phyloP scores from a whole-genome alignment of 202 grass and related monocot genomes.

The Miscanthus sacchariflorus region DNA sequence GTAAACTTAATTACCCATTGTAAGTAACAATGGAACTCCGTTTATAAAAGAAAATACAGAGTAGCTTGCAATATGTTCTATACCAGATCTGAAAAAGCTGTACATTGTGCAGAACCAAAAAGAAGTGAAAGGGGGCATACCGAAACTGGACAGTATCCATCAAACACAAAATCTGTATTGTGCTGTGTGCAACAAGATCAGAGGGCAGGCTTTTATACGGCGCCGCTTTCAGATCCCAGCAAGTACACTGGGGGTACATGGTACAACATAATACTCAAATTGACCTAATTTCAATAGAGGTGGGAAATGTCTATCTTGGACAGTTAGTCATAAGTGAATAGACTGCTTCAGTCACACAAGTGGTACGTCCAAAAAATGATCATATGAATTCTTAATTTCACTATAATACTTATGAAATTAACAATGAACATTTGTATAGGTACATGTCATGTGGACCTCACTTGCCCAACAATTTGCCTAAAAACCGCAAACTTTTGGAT shows the following conservation, averaged over 20 bases:
- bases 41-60: background rate
- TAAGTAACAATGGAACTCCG: background rate
- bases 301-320: background rate
- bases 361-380: background rate
- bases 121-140: background rate
- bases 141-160: slow-evolving; percentile 21
- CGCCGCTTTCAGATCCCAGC: background rate
- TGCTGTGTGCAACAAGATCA: slow-evolving; percentile 21
- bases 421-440: slow-evolving; percentile 69
- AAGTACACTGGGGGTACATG: background rate
- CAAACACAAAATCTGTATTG: slow-evolving; percentile 4
- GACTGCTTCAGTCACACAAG: slow-evolving; percentile 20
- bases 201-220: slow-evolving; percentile 3
- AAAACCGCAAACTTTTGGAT: slow-evolving; percentile 79
- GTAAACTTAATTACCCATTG: slow-evolving; percentile 5
- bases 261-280: slow-evolving; percentile 23
- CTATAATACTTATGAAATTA: slow-evolving; percentile 87
- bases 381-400: slow-evolving; percentile 69
- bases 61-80: slow-evolving; percentile 9
- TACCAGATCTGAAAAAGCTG: slow-evolving; percentile 35
- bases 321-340: slow-evolving; percentile 13
- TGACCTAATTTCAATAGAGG: slow-evolving; percentile 15
- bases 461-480: slow-evolving; percentile 67
- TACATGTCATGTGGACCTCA: slow-evolving; percentile 57
- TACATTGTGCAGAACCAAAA: slow-evolving; percentile 23